Conservation (phyloP, 2,329 filamentous ascomycete species). For the Amauroascus niger region DNA sequence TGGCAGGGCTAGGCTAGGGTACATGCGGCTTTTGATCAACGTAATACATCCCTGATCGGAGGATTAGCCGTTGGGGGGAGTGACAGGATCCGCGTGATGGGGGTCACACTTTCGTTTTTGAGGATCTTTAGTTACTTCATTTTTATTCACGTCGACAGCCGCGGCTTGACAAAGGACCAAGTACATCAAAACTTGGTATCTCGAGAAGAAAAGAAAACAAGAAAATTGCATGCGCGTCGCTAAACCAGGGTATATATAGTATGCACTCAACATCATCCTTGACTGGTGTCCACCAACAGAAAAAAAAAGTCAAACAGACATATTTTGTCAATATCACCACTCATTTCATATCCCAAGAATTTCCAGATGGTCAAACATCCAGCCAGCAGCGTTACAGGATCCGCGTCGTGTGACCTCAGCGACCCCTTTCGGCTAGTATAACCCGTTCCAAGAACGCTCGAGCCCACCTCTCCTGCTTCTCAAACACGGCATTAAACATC, state of each 20-base stretch:
- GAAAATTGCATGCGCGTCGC: neutral
- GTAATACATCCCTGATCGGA: neutral
- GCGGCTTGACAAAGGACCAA: neutral
- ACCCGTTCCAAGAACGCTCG: slow-evolving; percentile 31
- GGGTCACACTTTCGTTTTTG: neutral
- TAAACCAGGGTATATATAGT: slow-evolving; percentile 5
- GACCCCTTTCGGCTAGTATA: slow-evolving; percentile 16
- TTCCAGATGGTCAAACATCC: neutral
- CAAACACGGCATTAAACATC: slow-evolving; percentile 53
- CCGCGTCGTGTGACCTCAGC: neutral
- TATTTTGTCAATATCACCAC: neutral
- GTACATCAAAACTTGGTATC: neutral
- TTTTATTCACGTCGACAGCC: neutral
- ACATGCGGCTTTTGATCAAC: neutral
- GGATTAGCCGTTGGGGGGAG: neutral
- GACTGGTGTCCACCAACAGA: neutral
- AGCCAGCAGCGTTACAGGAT: neutral
- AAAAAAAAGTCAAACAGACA: neutral
- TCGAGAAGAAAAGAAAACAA: neutral
- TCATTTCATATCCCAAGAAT: neutral
- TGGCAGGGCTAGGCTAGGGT: neutral
- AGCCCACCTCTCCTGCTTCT: slow-evolving; percentile 50
- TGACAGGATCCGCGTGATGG: neutral
- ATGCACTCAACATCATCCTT: neutral
- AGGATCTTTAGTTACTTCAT: neutral